Evolutionary conservation across 495 filamentous ascomycete species (phyloP), one percentile per base, ranked within the genome.

Genomic region (Hypomontagnella submonticulosa): DNA sequence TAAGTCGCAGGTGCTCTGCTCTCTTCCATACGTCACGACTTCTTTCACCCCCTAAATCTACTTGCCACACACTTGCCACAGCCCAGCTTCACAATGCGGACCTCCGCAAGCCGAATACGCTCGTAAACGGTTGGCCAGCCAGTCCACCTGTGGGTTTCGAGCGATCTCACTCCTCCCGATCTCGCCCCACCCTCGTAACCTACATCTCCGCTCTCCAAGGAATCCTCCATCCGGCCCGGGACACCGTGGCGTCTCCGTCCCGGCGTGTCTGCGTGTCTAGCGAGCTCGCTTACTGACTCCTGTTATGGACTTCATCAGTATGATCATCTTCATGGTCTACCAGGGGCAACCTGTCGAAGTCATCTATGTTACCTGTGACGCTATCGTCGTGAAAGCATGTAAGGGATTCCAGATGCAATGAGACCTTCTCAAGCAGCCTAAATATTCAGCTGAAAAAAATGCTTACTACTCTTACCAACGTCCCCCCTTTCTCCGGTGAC

Each of bases 131-230:
- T 57, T 56, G 41, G 10, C 13, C 52, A 32, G 16, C 32, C 46
- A 46, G 49, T 34, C 47, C 38, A 42, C 53, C 36, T 47, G 42
- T 50, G 46, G 32, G 36, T 34, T 52, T 27, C 50, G 36, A 48
- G 43, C 51, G 56, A 63, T 60, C 54, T 40, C 30, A 19, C 18
- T 60, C 38, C 55, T 61, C 63, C 43, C 30, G 60, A 37, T 47
- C 52, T 48, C 50, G 46, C 50, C 65, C 65, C 62, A 52, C 59
- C 41, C 44, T 32, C 38, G 6, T 41, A 43, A 46, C 27, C 38
- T 37, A 20, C 19, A 23, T 51, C 54, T 67, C 65, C 55, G 59
- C 54, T 33, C 51, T 42, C 15, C 27, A 32, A 51, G 37, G 38
- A 9, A 15, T 46, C 37, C 27, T 47, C 55, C 30, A 33, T 50